Percentiles rank a stretch among this genome's conserved stretches.
These are phyloP conservation scores for Aspergillus sp. DNA, from an alignment of 2,329 filamentous ascomycete species.

Conservation along the genomic window DNA sequence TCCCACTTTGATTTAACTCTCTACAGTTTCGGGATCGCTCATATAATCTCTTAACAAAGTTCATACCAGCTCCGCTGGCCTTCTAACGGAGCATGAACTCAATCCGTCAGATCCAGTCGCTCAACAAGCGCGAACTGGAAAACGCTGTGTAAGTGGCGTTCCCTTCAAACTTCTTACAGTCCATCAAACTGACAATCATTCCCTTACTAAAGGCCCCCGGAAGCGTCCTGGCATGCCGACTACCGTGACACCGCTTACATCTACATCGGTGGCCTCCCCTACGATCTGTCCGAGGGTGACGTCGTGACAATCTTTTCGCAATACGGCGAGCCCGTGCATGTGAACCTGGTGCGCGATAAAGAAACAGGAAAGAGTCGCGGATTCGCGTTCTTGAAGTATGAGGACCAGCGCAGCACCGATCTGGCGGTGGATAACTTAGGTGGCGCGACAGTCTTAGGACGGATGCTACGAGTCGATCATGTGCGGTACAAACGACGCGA, in stretches of 20 bases:
- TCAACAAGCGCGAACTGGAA: slow-evolving; percentile 94
- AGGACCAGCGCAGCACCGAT: slow-evolving; percentile 94
- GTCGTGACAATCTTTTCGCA: slow-evolving; percentile 96
- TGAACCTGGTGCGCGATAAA: slow-evolving; percentile 90
- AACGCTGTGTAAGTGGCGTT: slow-evolving; percentile 66
- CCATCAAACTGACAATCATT: slow-evolving; percentile 7
- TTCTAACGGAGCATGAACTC: slow-evolving; percentile 70
- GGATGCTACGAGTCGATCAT: slow-evolving; percentile 84
- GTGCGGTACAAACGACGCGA: slow-evolving; percentile 86
- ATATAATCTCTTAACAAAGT: neutral
- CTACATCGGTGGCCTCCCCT: slow-evolving; percentile 92
- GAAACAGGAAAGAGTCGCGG: slow-evolving; percentile 94
- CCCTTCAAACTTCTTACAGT: neutral
- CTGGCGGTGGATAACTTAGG: slow-evolving; percentile 94
- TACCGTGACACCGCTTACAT: slow-evolving; percentile 96
- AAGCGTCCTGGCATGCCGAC: slow-evolving; percentile 94
- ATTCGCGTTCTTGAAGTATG: slow-evolving; percentile 96
- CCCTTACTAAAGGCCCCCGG: slow-evolving; percentile 59
- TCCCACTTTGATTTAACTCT: neutral
- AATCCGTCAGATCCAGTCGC: slow-evolving; percentile 84
- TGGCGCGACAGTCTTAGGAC: slow-evolving; percentile 76
- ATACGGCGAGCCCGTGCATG: slow-evolving; percentile 88
- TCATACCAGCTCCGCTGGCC: neutral
- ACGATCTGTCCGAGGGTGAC: slow-evolving; percentile 91
- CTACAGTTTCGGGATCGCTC: neutral